These are phyloP conservation scores for Cercospora zeae-maydis DNA, from an alignment of 2,329 filamentous ascomycete genomes.

Conservation along the genomic window DNA sequence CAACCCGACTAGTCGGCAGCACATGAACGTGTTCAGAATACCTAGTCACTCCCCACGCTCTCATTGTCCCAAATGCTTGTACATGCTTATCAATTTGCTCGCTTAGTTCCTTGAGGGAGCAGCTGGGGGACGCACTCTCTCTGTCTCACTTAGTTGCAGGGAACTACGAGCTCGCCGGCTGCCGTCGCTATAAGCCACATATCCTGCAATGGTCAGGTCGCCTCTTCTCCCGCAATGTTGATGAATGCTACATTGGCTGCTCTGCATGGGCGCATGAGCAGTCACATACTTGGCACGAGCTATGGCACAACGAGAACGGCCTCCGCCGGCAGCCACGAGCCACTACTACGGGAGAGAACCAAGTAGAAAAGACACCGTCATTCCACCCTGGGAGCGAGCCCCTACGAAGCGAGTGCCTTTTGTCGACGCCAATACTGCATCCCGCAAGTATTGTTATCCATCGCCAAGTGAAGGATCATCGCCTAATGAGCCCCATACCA, in stretches of 20 bases:
- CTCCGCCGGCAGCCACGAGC: not conserved
- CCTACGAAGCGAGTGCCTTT: slow-evolving; percentile 4
- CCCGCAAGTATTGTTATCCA: not conserved
- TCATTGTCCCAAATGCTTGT: not conserved
- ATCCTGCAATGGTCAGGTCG: not conserved
- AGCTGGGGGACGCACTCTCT: not conserved
- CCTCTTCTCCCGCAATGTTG: not conserved
- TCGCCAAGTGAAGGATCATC: not conserved
- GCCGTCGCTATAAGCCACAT: not conserved
- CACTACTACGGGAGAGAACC: not conserved
- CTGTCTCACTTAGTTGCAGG: not conserved
- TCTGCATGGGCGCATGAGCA: not conserved
- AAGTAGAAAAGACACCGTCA: not conserved
- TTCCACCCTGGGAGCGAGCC: slow-evolving; percentile 4
- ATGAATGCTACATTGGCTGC: not conserved
- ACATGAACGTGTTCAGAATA: no score
- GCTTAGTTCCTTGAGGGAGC: not conserved
- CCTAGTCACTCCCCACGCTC: not conserved
- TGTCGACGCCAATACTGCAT: not conserved
- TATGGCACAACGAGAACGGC: not conserved
- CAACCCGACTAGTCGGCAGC: not conserved
- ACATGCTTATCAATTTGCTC: not conserved
- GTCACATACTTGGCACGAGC: not conserved
- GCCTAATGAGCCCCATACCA: not conserved
- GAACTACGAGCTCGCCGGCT: not conserved